phyloP scores from a whole-genome alignment of 768 basidiomycete species.

The Naganishia vaughanmartiniae region DNA sequence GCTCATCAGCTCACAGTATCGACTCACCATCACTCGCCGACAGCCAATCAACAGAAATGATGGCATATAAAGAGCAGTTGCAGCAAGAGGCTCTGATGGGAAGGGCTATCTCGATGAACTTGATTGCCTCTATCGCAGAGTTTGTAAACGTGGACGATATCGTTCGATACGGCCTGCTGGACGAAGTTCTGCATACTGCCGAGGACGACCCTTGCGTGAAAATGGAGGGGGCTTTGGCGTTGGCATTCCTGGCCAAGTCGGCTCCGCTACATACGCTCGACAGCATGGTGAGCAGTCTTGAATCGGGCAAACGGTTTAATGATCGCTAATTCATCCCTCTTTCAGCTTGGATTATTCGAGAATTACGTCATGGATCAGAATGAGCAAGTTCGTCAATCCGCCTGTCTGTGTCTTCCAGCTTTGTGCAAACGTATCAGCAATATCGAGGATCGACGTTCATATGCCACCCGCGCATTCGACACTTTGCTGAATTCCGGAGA shows the following conservation, averaged over 20 bases:
- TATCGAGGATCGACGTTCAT: constrained; percentile 59
- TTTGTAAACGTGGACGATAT: constrained; percentile 40
- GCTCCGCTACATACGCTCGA: constrained; percentile 72
- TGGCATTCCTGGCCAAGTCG: constrained; percentile 83
- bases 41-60: constrained; percentile 16
- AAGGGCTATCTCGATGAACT: constrained; percentile 83
- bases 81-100: constrained; percentile 78
- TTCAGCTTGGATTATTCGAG: constrained; percentile 76
- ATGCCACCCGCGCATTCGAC: constrained; percentile 67
- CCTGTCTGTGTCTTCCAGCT: constrained; percentile 78
- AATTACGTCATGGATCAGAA: constrained; percentile 64
- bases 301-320: background rate
- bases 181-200: constrained; percentile 61
- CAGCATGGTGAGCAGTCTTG: constrained; percentile 60
- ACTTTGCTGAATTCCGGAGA: constrained; percentile 54
- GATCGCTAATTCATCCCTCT: constrained; percentile 19
- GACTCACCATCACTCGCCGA: constrained; percentile 16
- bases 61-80: constrained; percentile 39
- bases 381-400: constrained; percentile 83
- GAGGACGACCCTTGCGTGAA: constrained; percentile 58
- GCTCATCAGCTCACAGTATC: constrained; percentile 22
- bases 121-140: constrained; percentile 82
- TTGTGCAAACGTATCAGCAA: constrained; percentile 66
- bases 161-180: constrained; percentile 43
- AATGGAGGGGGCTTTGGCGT: constrained; percentile 72